These are phyloP conservation scores for Phytopythium ostracodes DNA, from an alignment of 352 stramenopile genomes.

Conservation along the genomic window DNA sequence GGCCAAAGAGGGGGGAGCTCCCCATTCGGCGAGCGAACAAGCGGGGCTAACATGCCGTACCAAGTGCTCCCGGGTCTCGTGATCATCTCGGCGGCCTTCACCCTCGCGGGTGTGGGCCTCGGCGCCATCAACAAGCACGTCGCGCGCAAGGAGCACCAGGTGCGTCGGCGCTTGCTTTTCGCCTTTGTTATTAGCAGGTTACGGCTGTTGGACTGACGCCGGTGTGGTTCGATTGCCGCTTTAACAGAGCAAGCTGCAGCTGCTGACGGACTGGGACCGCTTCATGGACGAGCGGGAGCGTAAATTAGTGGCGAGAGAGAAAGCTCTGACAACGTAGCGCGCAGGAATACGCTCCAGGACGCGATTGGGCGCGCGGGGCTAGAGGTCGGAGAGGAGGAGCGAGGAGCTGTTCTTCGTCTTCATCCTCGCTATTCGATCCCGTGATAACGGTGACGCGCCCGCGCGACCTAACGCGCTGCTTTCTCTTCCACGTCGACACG, in stretches of 20 bases:
- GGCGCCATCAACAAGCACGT: conserved; percentile 74
- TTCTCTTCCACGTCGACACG: neutral
- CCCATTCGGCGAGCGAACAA: conserved; percentile 8
- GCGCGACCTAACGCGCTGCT: neutral
- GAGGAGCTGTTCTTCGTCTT: neutral
- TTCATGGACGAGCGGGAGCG: conserved; percentile 81
- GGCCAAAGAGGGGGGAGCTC: neutral
- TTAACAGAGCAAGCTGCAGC: conserved; percentile 67
- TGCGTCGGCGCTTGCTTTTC: conserved; percentile 14
- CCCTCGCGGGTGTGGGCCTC: conserved; percentile 70
- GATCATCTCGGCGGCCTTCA: conserved; percentile 75
- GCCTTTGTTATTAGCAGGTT: neutral
- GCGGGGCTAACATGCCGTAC: conserved; percentile 64
- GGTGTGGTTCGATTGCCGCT: neutral
- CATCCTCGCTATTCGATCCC: neutral
- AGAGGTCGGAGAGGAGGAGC: neutral
- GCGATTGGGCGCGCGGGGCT: neutral
- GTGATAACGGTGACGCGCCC: too few species aligned
- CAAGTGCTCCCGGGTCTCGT: conserved; percentile 78
- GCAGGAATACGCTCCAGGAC: neutral
- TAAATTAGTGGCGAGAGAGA: conserved; percentile 44
- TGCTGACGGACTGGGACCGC: conserved; percentile 77
- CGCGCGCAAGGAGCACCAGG: conserved; percentile 65
- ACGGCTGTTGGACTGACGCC: neutral
- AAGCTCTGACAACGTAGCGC: conserved; percentile 12